These are phyloP conservation scores for Bromus sterilis DNA, from an alignment of 176 grass and related monocot genomes.

Conservation along the genomic window DNA sequence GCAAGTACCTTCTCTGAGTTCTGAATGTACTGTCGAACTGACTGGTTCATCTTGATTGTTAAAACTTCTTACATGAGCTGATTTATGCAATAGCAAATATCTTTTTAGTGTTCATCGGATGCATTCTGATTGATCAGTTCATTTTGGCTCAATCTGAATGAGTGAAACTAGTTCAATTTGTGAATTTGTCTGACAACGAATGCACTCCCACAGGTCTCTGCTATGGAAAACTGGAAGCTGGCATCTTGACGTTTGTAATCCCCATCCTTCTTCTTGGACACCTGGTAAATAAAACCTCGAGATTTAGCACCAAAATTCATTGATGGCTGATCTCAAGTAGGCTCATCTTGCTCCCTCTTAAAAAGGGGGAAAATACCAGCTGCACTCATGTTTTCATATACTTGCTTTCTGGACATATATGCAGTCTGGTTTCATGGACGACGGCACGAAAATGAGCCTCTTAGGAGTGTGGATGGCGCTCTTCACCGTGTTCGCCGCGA, in stretches of 20 bases:
- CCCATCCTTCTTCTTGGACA: conserved; percentile 78
- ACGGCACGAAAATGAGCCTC: conserved; percentile 48
- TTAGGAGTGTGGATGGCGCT: conserved; percentile 70
- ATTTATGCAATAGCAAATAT: no score
- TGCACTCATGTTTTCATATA: no score
- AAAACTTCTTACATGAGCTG: no score
- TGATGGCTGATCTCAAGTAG: no score
- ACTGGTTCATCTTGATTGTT: no score
- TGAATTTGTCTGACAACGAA: not conserved
- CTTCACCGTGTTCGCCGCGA: conserved; percentile 53
- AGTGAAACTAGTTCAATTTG: not conserved
- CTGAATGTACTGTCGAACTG: no score
- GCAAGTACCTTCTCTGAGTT: no score
- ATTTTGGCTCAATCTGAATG: no score
- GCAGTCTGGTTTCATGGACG: conserved; percentile 68
- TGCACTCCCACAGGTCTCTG: conserved; percentile 42
- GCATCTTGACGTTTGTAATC: conserved; percentile 73
- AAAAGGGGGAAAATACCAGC: no score
- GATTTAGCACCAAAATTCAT: not conserved
- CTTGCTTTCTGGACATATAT: not conserved
- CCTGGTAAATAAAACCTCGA: conserved; percentile 36
- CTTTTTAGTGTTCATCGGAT: no score
- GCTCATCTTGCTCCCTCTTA: no score
- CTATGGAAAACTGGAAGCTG: conserved; percentile 73
- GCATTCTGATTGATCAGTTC: no score